Evolutionary conservation across 2,329 filamentous ascomycete species (phyloP).

Genomic region (Blastomyces parvus): DNA sequence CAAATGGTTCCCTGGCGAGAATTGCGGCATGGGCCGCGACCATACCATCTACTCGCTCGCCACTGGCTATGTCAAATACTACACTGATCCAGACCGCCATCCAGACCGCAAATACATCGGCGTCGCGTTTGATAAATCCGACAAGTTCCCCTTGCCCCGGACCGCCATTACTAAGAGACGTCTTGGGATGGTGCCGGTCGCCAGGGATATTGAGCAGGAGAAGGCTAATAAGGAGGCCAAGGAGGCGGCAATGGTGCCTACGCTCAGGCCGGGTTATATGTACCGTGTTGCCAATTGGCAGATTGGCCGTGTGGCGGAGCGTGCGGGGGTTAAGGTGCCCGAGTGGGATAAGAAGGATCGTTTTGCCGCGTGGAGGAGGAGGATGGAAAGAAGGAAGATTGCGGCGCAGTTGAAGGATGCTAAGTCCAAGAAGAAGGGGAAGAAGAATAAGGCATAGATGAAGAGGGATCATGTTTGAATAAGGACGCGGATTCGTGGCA

Average conservation of each 20-base stretch:
- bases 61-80: constrained; percentile 91
- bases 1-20: constrained; percentile 89
- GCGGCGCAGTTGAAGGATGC: constrained; percentile 47
- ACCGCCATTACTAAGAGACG: constrained; percentile 65
- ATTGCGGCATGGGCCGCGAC: constrained; percentile 88
- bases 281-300: constrained; percentile 58
- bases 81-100: constrained; percentile 73
- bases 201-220: constrained; percentile 21
- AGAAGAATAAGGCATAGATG: constrained; percentile 25
- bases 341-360: constrained; percentile 50
- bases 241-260: constrained; percentile 15
- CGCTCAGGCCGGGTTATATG: constrained; percentile 50
- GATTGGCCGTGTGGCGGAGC: constrained; percentile 56
- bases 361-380: constrained; percentile 58
- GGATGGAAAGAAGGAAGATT: constrained; percentile 40
- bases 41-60: constrained; percentile 87
- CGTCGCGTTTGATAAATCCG: constrained; percentile 73
- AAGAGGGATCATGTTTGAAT: constrained; percentile 15
- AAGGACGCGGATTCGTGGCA: too few relatives aligned
- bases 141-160: constrained; percentile 65
- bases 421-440: constrained; percentile 38
- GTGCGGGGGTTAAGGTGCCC: constrained; percentile 47
- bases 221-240: constrained; percentile 12
- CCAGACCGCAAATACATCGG: constrained; percentile 91
- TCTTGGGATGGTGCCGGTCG: constrained; percentile 60